Base-by-base conservation (phyloP, 1,139 yeast species). In the Yamadazyma dendronema region DNA sequence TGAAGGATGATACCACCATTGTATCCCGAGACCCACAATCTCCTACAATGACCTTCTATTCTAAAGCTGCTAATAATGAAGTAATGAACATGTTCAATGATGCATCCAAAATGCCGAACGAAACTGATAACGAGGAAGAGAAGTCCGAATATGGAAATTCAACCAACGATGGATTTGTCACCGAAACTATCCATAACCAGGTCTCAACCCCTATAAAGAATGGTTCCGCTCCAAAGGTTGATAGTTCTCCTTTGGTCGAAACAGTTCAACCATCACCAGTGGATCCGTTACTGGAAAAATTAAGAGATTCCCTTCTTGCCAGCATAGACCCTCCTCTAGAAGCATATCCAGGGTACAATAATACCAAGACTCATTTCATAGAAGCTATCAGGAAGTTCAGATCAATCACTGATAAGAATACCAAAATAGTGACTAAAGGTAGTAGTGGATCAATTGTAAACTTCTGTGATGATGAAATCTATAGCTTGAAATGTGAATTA, bases 21-120 rank as follows among this genome's bases (percentile, higher is more conserved):
- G 39, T 42, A 2, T 22, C 34, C 13, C 45, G 19, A 17, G 40
- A 31, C 41, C 71, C 77, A 4, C 61, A 65, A 10, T 81, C 88
- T 0, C 96, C 96, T 1, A 88, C 96, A 0, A 74, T 85, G 49
- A 88, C 96, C 0, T 62, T 83, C 55, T 82, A 74, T 54, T 83
- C 96, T 0, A 79, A 79, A 42, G 79, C 81, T 50, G 95, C 96
- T 1, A 75, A 81, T 38, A 78, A 79, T 37, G 96, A 88, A 48
- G 82, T 89, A 0, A 68, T 77, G 42, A 74, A 75, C 16, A 84
- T 89, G 85, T 86, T 87, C 54, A 87, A 84, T 51, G 81, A 77
- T 47, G 84, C 21, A 42, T 59, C 17, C 48, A 52, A 19, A 53
- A 61, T 30, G 65, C 21, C 35, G 8, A 28, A 62, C 19, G 66